A percentile compares a stretch with the other conserved stretches of the same genome.
These are phyloP conservation scores for Nigrograna mackinnonii DNA, from an alignment of 2,329 filamentous ascomycete genomes.

Conservation along the genomic window DNA sequence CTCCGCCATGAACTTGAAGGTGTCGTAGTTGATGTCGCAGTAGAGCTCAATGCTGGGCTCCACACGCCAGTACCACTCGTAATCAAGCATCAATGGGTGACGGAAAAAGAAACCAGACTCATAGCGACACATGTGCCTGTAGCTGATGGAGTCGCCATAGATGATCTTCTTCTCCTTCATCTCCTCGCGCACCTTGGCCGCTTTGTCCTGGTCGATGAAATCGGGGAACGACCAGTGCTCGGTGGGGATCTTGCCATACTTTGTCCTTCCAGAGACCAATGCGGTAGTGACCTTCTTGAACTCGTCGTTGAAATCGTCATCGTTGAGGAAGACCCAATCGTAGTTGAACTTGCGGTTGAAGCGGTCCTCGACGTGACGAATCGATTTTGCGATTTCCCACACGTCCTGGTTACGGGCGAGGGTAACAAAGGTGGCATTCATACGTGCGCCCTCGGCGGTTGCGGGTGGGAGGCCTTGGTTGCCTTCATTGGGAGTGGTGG, in stretches of 20 bases:
- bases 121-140: slow-evolving; percentile 99
- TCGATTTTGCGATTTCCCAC: slow-evolving; percentile 96
- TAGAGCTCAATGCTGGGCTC: slow-evolving; percentile 96
- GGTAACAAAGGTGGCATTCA: slow-evolving; percentile 98
- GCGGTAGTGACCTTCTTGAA: slow-evolving; percentile 92
- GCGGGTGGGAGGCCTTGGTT: slow-evolving; percentile 40
- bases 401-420: slow-evolving; percentile 90
- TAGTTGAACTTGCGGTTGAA: slow-evolving; percentile 98
- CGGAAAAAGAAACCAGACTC: slow-evolving; percentile 99
- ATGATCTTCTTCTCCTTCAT: slow-evolving; percentile 96
- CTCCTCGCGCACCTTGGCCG: slow-evolving; percentile 85
- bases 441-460: slow-evolving; percentile 69
- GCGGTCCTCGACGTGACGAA: slow-evolving; percentile 94
- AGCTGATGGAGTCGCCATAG: slow-evolving; percentile 95
- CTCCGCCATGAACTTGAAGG: slow-evolving; percentile 95
- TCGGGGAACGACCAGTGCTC: slow-evolving; percentile 98
- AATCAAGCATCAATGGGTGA: slow-evolving; percentile 89
- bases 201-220: slow-evolving; percentile 94
- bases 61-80: slow-evolving; percentile 99
- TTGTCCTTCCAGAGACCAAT: slow-evolving; percentile 88
- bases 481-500: slow-evolving; percentile 16
- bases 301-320: slow-evolving; percentile 86
- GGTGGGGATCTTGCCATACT: slow-evolving; percentile 84
- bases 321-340: slow-evolving; percentile 99
- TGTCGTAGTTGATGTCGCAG: slow-evolving; percentile 94